Percentiles rank a stretch among this genome's conserved stretches.
These are phyloP conservation scores for Botrytis fragariae DNA, from an alignment of 2,329 filamentous ascomycete genomes.

Conservation along the genomic window DNA sequence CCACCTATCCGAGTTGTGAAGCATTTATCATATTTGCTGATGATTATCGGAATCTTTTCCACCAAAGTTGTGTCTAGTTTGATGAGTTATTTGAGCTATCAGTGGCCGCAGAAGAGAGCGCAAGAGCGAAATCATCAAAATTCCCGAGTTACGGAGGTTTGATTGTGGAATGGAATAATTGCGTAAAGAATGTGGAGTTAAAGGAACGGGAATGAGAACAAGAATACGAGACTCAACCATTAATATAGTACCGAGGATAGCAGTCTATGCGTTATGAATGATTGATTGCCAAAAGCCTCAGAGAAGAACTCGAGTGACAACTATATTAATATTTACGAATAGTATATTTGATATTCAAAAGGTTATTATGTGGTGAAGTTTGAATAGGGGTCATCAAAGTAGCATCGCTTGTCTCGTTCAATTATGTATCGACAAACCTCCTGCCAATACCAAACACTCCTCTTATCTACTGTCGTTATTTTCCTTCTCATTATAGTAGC, in stretches of 20 bases:
- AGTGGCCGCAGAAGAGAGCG: neutral
- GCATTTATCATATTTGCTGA: neutral
- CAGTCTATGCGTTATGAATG: fast-evolving
- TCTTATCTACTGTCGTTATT: neutral
- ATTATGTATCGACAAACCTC: neutral
- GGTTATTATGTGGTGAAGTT: too few species aligned
- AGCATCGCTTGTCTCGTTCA: too few species aligned
- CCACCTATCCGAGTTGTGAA: neutral
- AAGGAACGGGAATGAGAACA: conserved; percentile 26
- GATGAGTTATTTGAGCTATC: neutral
- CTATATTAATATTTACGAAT: neutral
- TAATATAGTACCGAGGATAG: neutral
- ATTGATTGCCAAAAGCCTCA: too few species aligned
- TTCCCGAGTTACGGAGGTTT: neutral
- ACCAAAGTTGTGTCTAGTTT: neutral
- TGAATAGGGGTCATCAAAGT: neutral
- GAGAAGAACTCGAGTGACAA: fast-evolving
- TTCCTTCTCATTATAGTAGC: neutral
- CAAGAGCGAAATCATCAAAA: neutral
- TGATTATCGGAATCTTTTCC: neutral
- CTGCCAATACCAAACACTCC: neutral
- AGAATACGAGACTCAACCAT: neutral
- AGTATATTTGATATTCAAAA: neutral
- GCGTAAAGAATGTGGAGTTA: neutral
- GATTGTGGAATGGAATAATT: neutral